Base-by-base conservation (phyloP, 768 basidiomycete genomes). In the Podaxis carcinomalis region DNA sequence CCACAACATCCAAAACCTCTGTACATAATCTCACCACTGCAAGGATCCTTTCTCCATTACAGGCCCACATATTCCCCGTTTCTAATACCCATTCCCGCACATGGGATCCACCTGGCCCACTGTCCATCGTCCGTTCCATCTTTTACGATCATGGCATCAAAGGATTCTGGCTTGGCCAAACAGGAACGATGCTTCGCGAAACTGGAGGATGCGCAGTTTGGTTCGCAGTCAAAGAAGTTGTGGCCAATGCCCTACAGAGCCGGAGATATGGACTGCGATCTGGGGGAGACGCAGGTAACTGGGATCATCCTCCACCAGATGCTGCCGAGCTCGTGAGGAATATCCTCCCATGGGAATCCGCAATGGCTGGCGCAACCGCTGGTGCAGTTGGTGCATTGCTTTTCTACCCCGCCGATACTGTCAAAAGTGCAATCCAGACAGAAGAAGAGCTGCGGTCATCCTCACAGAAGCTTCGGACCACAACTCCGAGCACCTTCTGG, bases 401-500 rank as follows among this genome's bases (percentile, higher is more conserved):
- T 25, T 78, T 95, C 39, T 97, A 94, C 79, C 94, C 95, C 1
- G 93, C 91, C 4, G 94, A 96, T 74, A 89, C 88, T 28, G 84
- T 96, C 67, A 95, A 96, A 76, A 91, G 88, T 62, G 86, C 90
- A 49, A 90, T 95, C 70, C 94, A 96, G 77, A 97, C 95, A 0
- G 87, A 87, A 68, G 90, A 90, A 60, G 92, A 94, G 71, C 79
- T 94, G 55, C 80, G 87, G 9, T 64, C 52, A 52, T 62, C 2
- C 6, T 62, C 49, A 13, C 47, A 21, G 52, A 51, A 65, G 54
- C 63, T 72, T 39, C 66, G 70, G 58, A 66, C 72, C 13, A 73
- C 73, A 64, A 62, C 80, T 32, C 57, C 61, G 11, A 51, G 46
- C 25, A 78, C 83, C 11, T 88, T 89, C 70, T 68, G 79, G 44